Base-by-base conservation (phyloP, 78 protist genomes). In the Guillardia theta region DNA sequence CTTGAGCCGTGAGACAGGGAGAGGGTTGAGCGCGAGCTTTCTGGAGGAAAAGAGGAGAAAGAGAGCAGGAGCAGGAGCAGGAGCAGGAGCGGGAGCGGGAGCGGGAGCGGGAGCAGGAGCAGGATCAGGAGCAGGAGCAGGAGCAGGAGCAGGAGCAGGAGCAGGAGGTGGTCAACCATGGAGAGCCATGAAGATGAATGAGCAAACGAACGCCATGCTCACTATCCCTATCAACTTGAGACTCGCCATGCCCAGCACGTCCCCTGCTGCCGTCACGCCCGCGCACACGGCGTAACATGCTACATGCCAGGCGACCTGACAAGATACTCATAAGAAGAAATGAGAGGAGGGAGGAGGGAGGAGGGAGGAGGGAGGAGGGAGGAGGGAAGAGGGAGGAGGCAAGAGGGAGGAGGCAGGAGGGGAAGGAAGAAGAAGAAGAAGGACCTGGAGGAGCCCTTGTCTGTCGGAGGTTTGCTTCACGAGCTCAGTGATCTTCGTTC, bases 141-240 rank as follows among this genome's bases (percentile, higher is more conserved):
- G n/a, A n/a, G n/a, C n/a, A n/a, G n/a, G n/a, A n/a, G n/a, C n/a
- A n/a, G n/a, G n/a, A n/a, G n/a, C n/a, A n/a, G n/a, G n/a, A n/a
- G n/a, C n/a, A n/a, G n/a, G n/a, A n/a, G n/a, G n/a, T n/a, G n/a
- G n/a, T n/a, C n/a, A n/a, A n/a, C n/a, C n/a, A 8, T 88, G 93
- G 21, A 88, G 30, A 19, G 76, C 64, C 64, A 53, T 88, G 93
- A 88, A 88, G 44, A 37, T 9, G 93, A 88, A 88, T 3, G 93
- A 78, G 33, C 41, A 6, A 19, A 78, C 48, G 43, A 78, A 43
- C 18, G 90, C 18, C 90, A 78, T 78, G 41, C 45, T 48, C 0
- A 78, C 37, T 48, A 78, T 78, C 44, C 50, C 45, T 48, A 43
- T 24, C 83, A 24, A 58, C 70, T 8, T 0, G 39, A 27, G 70